Conservation (phyloP, 1,284 basidiomycete species). For the Cystobasidium pallidum region DNA sequence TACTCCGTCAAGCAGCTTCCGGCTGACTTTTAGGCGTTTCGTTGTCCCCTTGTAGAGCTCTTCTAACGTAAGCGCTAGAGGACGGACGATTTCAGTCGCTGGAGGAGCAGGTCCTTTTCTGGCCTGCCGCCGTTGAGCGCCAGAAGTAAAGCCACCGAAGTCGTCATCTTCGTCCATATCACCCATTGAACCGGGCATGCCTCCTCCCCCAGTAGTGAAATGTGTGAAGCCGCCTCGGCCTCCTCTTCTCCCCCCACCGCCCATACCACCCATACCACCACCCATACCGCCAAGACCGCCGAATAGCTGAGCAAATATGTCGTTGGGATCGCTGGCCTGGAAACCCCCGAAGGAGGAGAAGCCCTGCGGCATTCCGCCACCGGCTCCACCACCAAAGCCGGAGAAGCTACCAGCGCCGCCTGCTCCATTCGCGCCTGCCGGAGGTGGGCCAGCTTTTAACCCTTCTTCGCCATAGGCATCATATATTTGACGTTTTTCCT, state of each 20-base stretch:
- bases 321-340: slow-evolving; percentile 79
- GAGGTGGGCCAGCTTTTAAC: slow-evolving; percentile 66
- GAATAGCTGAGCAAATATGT: slow-evolving; percentile 80
- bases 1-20: slow-evolving; percentile 45
- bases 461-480: slow-evolving; percentile 97
- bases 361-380: slow-evolving; percentile 58
- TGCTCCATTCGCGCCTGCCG: slow-evolving; percentile 61
- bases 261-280: slow-evolving; percentile 50
- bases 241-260: slow-evolving; percentile 27
- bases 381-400: slow-evolving; percentile 59
- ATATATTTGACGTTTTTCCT: slow-evolving; percentile 85
- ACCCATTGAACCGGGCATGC: slow-evolving; percentile 48
- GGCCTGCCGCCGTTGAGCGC: slow-evolving; percentile 62
- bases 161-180: slow-evolving; percentile 50
- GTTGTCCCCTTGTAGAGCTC: slow-evolving; percentile 88
- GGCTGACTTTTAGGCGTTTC: slow-evolving; percentile 85
- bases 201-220: slow-evolving; percentile 12
- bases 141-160: slow-evolving; percentile 30
- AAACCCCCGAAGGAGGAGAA: slow-evolving; percentile 57
- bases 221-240: slow-evolving; percentile 25
- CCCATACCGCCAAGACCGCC: slow-evolving; percentile 59
- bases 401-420: slow-evolving; percentile 54
- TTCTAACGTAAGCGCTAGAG: slow-evolving; percentile 82
- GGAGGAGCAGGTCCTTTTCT: slow-evolving; percentile 56
- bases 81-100: slow-evolving; percentile 72